Percentiles rank a stretch among this genome's conserved stretches.
phyloP scores from a whole-genome alignment of 1,284 basidiomycete genomes.

The Xanthoconium separans region DNA sequence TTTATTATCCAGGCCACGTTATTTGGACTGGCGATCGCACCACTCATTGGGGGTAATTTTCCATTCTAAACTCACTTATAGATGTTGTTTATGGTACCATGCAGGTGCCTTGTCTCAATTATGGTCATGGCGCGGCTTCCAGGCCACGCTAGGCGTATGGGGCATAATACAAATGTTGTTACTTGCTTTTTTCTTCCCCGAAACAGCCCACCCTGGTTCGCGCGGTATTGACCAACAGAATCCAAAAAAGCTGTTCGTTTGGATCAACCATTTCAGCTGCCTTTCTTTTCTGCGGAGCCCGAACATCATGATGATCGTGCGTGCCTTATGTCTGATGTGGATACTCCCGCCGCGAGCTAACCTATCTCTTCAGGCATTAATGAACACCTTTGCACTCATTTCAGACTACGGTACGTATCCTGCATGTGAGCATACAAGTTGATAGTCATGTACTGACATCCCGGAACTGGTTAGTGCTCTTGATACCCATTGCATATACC shows the following conservation, averaged over 20 bases:
- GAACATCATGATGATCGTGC: constrained; percentile 54
- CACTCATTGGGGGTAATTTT: constrained; percentile 42
- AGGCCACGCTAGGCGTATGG: constrained; percentile 47
- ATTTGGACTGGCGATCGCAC: constrained; percentile 46
- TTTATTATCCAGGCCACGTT: constrained; percentile 36
- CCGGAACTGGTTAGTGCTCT: constrained; percentile 32
- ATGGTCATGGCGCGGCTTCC: constrained; percentile 70
- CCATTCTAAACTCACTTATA: neutral
- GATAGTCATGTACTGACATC: neutral
- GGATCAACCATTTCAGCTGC: constrained; percentile 60
- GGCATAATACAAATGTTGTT: constrained; percentile 46
- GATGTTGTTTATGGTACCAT: neutral
- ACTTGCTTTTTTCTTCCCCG: constrained; percentile 59
- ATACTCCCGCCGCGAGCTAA: neutral
- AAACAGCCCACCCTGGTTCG: constrained; percentile 61
- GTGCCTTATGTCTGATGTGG: constrained; percentile 24
- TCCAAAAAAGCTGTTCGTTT: constrained; percentile 41
- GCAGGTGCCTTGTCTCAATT: constrained; percentile 50
- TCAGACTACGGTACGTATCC: constrained; percentile 44
- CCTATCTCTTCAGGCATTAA: constrained; percentile 37
- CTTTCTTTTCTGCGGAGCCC: constrained; percentile 56
- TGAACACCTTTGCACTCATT: constrained; percentile 38
- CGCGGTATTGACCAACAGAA: constrained; percentile 43
- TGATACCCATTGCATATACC: constrained; percentile 35
- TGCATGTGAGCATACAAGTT: neutral